Evolutionary conservation across 352 stramenopile species (phyloP).

Genomic region (Pythium volutum): DNA sequence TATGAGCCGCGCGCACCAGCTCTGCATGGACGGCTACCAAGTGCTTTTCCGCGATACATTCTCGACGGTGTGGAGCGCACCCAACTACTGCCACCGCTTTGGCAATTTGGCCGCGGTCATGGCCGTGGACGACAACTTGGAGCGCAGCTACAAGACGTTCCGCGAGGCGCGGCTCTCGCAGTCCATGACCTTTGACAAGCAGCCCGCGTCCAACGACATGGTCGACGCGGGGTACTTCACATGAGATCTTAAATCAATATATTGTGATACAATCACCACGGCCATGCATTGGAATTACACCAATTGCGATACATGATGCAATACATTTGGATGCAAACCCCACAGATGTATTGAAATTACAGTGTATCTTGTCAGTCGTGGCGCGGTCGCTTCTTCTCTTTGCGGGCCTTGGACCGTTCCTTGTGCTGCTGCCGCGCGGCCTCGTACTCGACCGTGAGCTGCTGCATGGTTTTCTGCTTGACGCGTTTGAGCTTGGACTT

Average conservation of each 20-base stretch:
- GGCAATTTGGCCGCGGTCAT: constrained; percentile 96
- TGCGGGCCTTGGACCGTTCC: constrained; percentile 61
- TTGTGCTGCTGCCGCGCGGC: constrained; percentile 82
- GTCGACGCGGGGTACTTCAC: constrained; percentile 88
- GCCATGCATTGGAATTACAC: background rate
- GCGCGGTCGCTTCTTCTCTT: constrained; percentile 74
- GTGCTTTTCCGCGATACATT: constrained; percentile 90
- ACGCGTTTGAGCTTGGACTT: constrained; percentile 75
- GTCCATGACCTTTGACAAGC: constrained; percentile 65
- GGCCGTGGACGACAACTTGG: constrained; percentile 84
- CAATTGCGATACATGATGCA: too few species aligned
- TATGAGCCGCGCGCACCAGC: constrained; percentile 84
- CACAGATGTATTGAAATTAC: background rate
- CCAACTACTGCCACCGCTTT: constrained; percentile 95
- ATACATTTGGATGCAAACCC: background rate
- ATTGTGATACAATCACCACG: background rate
- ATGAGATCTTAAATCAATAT: constrained; percentile 5
- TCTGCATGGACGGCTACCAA: constrained; percentile 94
- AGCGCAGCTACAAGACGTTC: constrained; percentile 87
- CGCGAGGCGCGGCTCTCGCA: constrained; percentile 70
- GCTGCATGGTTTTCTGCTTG: constrained; percentile 49
- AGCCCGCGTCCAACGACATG: constrained; percentile 63
- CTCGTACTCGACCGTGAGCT: constrained; percentile 66
- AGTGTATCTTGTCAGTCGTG: constrained; percentile 28
- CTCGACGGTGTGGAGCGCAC: constrained; percentile 91